Evolutionary conservation across 2,329 filamentous ascomycete genomes (phyloP), one percentile per base, ranked within the genome.

Genomic region (Dactylonectria estremocensis): DNA sequence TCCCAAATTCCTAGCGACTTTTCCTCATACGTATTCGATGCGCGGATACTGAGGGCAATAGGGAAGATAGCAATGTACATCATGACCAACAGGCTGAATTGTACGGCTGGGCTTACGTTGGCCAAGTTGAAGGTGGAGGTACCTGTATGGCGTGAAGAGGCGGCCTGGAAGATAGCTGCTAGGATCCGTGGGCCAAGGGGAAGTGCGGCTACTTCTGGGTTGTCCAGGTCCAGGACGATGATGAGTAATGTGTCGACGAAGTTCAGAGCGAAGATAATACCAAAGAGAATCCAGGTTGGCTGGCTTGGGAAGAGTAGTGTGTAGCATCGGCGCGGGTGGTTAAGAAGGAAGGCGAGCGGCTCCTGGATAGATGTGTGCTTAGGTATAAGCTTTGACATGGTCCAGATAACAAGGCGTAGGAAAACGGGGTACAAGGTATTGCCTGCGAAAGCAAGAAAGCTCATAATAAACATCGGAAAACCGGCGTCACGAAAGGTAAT

Each of bases 61-160:
- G 89, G 89, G 66, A 88, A 90, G 4, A 88, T 85, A 5, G 86
- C 85, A 53, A 91, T 90, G 77, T 90, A 91, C 89, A 91, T 91
- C 89, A 91, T 91, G 49, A 89, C 83, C 0, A 91, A 80, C 64
- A 90, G 87, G 37, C 88, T 84, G 37, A 90, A 84, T 65, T 89
- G 89, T 0, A 90, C 83, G 2, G 83, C 85, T 4, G 89, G 86
- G 43, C 85, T 87, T 2, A 90, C 80, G 1, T 75, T 76, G 3
- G 85, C 77, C 13, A 89, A 82, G 18, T 81, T 76, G 35, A 89
- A 89, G 73, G 79, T 87, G 79, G 82, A 83, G 78, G 73, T 88
- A 79, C 67, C 88, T 76, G 77, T 82, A 80, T 75, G 88, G 69
- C 66, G 86, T 76, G 69, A 84, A 78, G 73, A 89, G 69, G 71